Base-by-base conservation (phyloP, 176 grass and related monocot species). In the Oryza meridionalis region DNA sequence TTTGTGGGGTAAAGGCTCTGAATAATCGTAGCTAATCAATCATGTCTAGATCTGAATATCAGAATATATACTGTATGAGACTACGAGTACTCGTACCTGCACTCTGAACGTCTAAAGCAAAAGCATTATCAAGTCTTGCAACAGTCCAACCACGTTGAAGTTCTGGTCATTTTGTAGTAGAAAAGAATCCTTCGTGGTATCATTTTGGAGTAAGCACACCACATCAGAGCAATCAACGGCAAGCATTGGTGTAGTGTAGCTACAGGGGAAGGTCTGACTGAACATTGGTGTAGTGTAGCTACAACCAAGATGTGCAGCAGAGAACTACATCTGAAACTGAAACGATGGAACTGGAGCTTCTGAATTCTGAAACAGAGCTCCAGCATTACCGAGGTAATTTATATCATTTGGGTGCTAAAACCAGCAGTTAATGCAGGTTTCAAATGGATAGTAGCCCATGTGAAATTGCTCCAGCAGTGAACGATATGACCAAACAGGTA, bases 11-110 rank as follows among this genome's bases (percentile, higher is more conserved):
- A 81, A 72, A 82, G 67, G 78, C 65, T 79, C 27, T 47, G 12
- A 79, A 85, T 86, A 83, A 90, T 62, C 63, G 26, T 69, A 83
- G 69, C 64, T 79, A 77, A 75, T 73, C 45, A 73, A 78, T 73
- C 29, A 75, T 75, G 67, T 51, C 33, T 13, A 49, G 62, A 75
- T 59, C 31, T 86, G 67, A 83, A 68, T 74, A 75, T 59, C 25
- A 84, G 67, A 83, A 68, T 74, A 50, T 78, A 29, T 68, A 78
- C 59, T 74, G 55, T 59, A 59, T 55, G 50, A n/a, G n/a, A n/a
- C n/a, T n/a, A n/a, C n/a, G n/a, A 55, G 83, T 76, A 33, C 47
- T 65, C 35, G 31, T 65, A 79, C 81, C 69, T 75, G 37, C 32
- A 65, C 47, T 61, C 14, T 16, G 21, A 69, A 77, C 31, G 19